Percentiles rank a stretch among this genome's conserved stretches.
Evolutionary conservation across 495 filamentous ascomycete genomes (phyloP).

Genomic region (Xylaria castorea): DNA sequence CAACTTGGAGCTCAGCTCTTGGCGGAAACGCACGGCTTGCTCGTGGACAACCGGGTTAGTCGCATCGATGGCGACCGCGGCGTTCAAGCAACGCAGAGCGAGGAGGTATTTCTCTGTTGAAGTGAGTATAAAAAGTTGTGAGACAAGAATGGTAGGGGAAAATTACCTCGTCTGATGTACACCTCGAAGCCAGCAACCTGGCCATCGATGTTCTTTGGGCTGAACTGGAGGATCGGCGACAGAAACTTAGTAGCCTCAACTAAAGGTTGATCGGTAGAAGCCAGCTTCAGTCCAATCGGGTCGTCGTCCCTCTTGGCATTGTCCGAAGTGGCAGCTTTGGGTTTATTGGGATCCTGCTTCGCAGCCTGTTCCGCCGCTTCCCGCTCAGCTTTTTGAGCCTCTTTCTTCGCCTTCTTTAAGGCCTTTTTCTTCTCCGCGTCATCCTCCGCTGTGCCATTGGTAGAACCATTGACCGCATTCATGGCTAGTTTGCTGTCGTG

Average conservation of each 20-base stretch:
- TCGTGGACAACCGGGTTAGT: slow-evolving; percentile 79
- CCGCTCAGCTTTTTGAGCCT: slow-evolving; percentile 83
- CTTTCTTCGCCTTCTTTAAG: slow-evolving; percentile 92
- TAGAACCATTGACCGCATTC: slow-evolving; percentile 59
- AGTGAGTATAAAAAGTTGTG: slow-evolving; percentile 38
- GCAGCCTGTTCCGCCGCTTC: slow-evolving; percentile 74
- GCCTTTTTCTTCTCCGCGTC: slow-evolving; percentile 87
- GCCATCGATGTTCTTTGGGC: slow-evolving; percentile 78
- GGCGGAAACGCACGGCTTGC: slow-evolving; percentile 73
- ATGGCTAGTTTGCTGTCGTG: slow-evolving; percentile 73
- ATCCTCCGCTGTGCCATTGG: slow-evolving; percentile 60
- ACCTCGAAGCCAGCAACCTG: slow-evolving; percentile 92
- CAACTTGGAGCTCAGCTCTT: slow-evolving; percentile 63
- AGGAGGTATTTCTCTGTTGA: slow-evolving; percentile 77
- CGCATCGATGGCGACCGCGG: slow-evolving; percentile 70
- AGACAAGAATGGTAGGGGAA: neutral
- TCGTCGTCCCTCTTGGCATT: slow-evolving; percentile 86
- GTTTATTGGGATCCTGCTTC: slow-evolving; percentile 75
- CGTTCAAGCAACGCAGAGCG: slow-evolving; percentile 83
- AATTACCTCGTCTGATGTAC: slow-evolving; percentile 67
- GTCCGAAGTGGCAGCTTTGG: slow-evolving; percentile 59
- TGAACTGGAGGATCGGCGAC: slow-evolving; percentile 76
- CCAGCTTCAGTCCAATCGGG: slow-evolving; percentile 78
- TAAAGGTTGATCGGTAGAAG: slow-evolving; percentile 80
- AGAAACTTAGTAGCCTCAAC: slow-evolving; percentile 89